Percentiles rank a stretch among this genome's conserved stretches.
Conservation (phyloP, 257 asterid genomes). For the Misopates orontium region DNA sequence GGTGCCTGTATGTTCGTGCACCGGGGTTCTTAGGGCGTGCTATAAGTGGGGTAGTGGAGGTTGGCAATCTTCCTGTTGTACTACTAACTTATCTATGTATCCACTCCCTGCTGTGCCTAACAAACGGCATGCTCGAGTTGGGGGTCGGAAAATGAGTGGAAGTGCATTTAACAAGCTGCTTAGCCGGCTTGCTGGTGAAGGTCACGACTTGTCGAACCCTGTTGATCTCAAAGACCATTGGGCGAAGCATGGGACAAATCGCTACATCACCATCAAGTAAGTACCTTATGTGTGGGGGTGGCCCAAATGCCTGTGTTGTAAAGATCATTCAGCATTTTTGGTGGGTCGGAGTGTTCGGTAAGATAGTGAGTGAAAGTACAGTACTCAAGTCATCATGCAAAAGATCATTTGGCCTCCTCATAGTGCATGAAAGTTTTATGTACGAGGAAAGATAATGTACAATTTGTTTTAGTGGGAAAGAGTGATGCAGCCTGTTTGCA, state of each 20-base stretch:
- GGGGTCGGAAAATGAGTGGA: constrained; percentile 98
- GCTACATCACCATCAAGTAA: constrained; percentile 94
- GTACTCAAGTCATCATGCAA: not conserved
- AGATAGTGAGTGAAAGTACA: not conserved
- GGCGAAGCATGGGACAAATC: constrained; percentile 98
- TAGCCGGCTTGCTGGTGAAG: constrained; percentile 86
- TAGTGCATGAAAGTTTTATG: too few species aligned
- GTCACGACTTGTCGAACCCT: constrained; percentile 76
- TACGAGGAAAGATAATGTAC: too few species aligned
- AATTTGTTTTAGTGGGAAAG: not conserved
- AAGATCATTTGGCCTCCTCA: too few species aligned
- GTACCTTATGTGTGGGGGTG: not conserved
- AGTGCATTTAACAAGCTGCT: constrained; percentile 89
- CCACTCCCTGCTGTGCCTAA: constrained; percentile 94
- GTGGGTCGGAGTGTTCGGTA: too few species aligned
- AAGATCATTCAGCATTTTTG: not conserved
- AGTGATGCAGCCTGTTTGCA: constrained; percentile 7
- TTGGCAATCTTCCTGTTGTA: constrained; percentile 97
- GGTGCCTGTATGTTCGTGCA: constrained; percentile 90
- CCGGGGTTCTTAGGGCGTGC: constrained; percentile 82
- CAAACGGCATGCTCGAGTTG: constrained; percentile 90
- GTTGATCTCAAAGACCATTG: constrained; percentile 89
- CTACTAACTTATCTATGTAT: constrained; percentile 79
- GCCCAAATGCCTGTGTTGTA: not conserved
- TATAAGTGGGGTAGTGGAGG: constrained; percentile 99